A percentile compares a stretch with the other conserved stretches of the same genome.
Evolutionary conservation across 75 land plant species (phyloP).

Genomic region (Isoetes taiwanensis): DNA sequence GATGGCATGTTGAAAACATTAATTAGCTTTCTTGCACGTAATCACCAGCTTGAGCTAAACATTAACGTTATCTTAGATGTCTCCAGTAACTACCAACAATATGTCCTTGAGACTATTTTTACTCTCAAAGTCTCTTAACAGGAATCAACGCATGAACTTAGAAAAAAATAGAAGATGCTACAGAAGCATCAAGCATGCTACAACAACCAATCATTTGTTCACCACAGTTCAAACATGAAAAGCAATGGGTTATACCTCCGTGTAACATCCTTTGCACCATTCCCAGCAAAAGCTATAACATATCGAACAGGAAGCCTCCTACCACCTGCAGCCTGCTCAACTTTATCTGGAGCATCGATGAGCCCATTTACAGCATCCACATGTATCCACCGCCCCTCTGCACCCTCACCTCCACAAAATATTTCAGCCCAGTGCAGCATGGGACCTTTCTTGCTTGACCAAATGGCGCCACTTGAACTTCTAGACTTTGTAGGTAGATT

Average conservation of each 20-base stretch:
- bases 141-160: no score
- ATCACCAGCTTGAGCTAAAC: no score
- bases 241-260: slow-evolving; percentile 62
- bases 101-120: no score
- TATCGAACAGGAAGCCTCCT: slow-evolving; percentile 70
- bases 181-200: background rate
- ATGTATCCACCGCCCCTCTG: slow-evolving; percentile 79
- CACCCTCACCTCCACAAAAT: slow-evolving; percentile 58
- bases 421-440: slow-evolving; percentile 89
- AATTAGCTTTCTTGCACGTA: no score
- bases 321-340: slow-evolving; percentile 58
- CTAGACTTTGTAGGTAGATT: no score
- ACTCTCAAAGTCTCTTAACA: no score
- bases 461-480: slow-evolving; percentile 29
- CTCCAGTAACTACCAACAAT: no score
- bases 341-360: slow-evolving; percentile 66
- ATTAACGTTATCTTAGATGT: no score
- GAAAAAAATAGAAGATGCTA: no score
- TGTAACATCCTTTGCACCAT: slow-evolving; percentile 94
- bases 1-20: no score
- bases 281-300: slow-evolving; percentile 86
- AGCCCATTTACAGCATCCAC: slow-evolving; percentile 70
- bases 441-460: slow-evolving; percentile 69
- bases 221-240: no score
- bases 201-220: no score